A percentile compares a stretch with the other conserved stretches of the same genome.
phyloP scores from a whole-genome alignment of 202 grass and related monocot genomes.

The Elaeis oleifera region DNA sequence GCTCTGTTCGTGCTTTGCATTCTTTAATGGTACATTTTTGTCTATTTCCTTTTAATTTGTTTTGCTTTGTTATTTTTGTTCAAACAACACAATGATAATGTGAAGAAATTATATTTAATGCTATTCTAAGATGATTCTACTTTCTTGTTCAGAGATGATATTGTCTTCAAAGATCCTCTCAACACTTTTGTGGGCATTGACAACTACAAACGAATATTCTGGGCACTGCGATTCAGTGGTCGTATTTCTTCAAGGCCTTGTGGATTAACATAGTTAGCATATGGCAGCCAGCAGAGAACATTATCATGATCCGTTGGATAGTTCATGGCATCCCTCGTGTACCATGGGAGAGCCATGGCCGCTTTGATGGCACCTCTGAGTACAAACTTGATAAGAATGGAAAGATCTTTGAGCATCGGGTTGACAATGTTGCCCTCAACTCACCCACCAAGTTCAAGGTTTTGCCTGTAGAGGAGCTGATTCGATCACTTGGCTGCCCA shows the following conservation, averaged over 20 bases:
- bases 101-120: too few relatives aligned
- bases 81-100: too few relatives aligned
- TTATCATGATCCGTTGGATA: slow-evolving; percentile 97
- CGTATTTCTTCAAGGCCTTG: slow-evolving; percentile 69
- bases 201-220: slow-evolving; percentile 85
- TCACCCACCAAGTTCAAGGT: slow-evolving; percentile 60
- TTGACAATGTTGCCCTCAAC: slow-evolving; percentile 82
- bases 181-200: slow-evolving; percentile 73
- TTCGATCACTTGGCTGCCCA: slow-evolving; percentile 59
- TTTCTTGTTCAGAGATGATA: slow-evolving; percentile 66
- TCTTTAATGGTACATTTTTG: too few relatives aligned
- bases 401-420: slow-evolving; percentile 87
- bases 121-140: background rate
- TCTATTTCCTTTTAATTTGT: too few relatives aligned
- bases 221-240: slow-evolving; percentile 58
- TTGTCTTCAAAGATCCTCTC: slow-evolving; percentile 84
- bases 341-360: slow-evolving; percentile 77
- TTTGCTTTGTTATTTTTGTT: too few relatives aligned
- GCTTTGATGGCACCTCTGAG: slow-evolving; percentile 82
- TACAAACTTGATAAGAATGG: slow-evolving; percentile 91
- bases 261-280: slow-evolving; percentile 87
- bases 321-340: slow-evolving; percentile 81
- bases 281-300: slow-evolving; percentile 88
- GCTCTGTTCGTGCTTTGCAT: too few relatives aligned
- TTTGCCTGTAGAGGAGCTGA: slow-evolving; percentile 58